Percentiles rank a stretch among this genome's conserved stretches.
Conservation (phyloP, 2,329 filamentous ascomycete species). For the Scedosporium boydii region DNA sequence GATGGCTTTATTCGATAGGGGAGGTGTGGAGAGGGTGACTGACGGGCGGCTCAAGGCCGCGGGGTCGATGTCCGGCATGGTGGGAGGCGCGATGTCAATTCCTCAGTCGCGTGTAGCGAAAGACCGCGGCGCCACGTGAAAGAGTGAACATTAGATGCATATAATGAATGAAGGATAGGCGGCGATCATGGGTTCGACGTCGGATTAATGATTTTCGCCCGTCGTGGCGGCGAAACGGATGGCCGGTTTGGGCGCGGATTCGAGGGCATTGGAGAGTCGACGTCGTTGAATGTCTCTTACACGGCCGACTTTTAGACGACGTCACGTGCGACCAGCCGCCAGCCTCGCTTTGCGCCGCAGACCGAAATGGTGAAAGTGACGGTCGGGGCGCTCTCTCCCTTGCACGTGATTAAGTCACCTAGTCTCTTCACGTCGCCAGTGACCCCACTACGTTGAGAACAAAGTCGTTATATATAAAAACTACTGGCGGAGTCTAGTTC, state of each 20-base stretch:
- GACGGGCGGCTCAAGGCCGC: conserved; percentile 56
- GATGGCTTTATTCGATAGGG: conserved; percentile 48
- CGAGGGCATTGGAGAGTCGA: conserved; percentile 1
- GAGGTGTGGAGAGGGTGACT: conserved; percentile 47
- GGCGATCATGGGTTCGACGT: conserved; percentile 32
- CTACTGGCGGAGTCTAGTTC: too few species aligned
- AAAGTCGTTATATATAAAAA: too few species aligned
- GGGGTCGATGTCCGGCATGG: conserved; percentile 63
- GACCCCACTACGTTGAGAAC: too few species aligned
- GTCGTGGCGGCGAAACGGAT: conserved; percentile 20
- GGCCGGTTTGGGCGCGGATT: conserved; percentile 2
- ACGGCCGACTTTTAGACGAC: not conserved
- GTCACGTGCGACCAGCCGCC: conserved; percentile 2
- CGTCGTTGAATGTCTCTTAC: conserved; percentile 1
- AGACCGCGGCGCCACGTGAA: conserved; percentile 34
- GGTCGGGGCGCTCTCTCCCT: too few species aligned
- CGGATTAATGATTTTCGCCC: conserved; percentile 35
- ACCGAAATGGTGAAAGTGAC: too few species aligned
- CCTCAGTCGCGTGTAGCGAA: conserved; percentile 36
- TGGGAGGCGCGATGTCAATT: conserved; percentile 17
- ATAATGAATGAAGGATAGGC: conserved; percentile 22
- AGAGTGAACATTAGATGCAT: conserved; percentile 33
- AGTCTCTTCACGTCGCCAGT: too few species aligned
- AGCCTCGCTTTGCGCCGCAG: not conserved
- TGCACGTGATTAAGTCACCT: too few species aligned